phyloP scores from a whole-genome alignment of 2,329 filamentous ascomycete species.

The Mollisiaceae sp. region DNA sequence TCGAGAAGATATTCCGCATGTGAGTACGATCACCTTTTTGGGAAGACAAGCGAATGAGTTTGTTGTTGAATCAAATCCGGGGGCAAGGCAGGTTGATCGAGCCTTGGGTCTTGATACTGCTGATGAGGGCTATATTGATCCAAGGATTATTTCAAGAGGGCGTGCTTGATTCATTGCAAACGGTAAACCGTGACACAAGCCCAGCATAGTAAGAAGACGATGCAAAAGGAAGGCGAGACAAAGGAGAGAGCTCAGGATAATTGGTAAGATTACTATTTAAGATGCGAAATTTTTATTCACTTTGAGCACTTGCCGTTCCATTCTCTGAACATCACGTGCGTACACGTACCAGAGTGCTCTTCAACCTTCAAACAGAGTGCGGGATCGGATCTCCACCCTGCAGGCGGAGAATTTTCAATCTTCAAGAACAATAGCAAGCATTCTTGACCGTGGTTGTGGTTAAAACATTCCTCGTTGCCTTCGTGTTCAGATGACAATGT shows the following conservation, averaged over 20 bases:
- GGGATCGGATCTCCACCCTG: not conserved
- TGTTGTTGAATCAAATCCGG: constrained; percentile 11
- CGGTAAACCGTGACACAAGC: too few relatives aligned
- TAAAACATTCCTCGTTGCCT: too few relatives aligned
- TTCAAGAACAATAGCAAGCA: not conserved
- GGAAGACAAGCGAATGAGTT: not conserved
- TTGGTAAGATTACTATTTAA: too few relatives aligned
- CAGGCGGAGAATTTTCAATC: not conserved
- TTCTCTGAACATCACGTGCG: too few relatives aligned
- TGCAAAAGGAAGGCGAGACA: too few relatives aligned
- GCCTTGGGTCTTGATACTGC: not conserved
- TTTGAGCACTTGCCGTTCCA: too few relatives aligned
- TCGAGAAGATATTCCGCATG: not conserved
- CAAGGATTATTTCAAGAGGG: not conserved
- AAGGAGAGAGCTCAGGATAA: too few relatives aligned
- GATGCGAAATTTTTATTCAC: too few relatives aligned
- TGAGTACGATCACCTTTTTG: constrained; percentile 6
- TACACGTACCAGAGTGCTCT: too few relatives aligned
- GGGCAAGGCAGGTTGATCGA: not conserved
- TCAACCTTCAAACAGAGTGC: not conserved
- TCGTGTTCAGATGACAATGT: too few relatives aligned
- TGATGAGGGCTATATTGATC: not conserved
- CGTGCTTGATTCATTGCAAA: not conserved
- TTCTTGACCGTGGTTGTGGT: not conserved
- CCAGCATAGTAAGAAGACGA: too few relatives aligned